These are phyloP conservation scores for Salix dunnii DNA, from an alignment of 345 rosid species.

Conservation along the genomic window DNA sequence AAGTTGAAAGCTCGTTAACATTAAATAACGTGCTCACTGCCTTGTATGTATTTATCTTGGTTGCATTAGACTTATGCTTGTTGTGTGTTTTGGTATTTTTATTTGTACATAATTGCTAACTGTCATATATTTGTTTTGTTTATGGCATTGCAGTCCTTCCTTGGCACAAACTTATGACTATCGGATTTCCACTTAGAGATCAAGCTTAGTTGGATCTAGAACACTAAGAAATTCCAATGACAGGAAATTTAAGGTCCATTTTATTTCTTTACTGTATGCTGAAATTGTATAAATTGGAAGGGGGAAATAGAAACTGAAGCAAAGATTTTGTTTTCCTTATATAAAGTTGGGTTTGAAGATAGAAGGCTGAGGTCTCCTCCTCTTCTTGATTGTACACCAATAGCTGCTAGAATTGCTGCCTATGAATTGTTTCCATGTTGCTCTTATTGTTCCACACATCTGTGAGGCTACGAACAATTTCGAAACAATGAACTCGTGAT, in stretches of 20 bases:
- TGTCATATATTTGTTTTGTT: neutral
- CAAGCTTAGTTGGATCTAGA: constrained; percentile 5
- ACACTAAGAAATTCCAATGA: constrained; percentile 4
- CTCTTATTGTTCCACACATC: neutral
- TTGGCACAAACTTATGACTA: constrained; percentile 49
- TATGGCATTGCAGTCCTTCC: constrained; percentile 42
- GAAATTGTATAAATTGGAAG: constrained; percentile 40
- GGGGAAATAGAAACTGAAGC: constrained; percentile 28
- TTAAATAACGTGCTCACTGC: neutral
- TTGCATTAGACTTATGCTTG: neutral
- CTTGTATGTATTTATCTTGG: neutral
- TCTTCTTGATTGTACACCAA: constrained; percentile 31
- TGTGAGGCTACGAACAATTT: neutral
- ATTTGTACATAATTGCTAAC: neutral
- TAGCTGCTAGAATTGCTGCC: constrained; percentile 20
- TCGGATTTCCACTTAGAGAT: constrained; percentile 3
- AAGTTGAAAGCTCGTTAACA: neutral
- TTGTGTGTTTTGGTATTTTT: neutral
- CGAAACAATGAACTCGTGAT: neutral
- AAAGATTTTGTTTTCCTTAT: constrained; percentile 8
- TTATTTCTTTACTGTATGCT: constrained; percentile 26
- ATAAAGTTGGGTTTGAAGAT: constrained; percentile 31
- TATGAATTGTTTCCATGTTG: constrained; percentile 9
- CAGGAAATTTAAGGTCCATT: constrained; percentile 30
- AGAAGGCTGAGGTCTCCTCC: constrained; percentile 23